Conservation (phyloP, 768 basidiomycete species). For the Lactifluus volemus region DNA sequence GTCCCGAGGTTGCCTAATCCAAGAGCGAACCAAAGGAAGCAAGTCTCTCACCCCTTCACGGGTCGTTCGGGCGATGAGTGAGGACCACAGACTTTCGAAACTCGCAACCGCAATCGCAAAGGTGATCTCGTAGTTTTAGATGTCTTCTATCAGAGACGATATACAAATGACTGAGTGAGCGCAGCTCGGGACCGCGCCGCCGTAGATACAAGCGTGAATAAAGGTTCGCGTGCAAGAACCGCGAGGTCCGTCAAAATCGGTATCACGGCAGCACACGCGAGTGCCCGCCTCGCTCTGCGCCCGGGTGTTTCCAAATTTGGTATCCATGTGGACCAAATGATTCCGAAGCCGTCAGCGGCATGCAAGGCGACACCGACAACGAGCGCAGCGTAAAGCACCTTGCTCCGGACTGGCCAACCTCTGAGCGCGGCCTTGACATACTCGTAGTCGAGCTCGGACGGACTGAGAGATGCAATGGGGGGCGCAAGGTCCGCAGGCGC, state of each 20-base stretch:
- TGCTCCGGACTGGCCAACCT: conserved; percentile 53
- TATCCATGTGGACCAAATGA: conserved; percentile 47
- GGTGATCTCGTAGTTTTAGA: no score
- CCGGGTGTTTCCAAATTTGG: conserved; percentile 24
- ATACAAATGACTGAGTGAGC: conserved; percentile 39
- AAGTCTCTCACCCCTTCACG: no score
- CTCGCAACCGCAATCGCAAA: no score
- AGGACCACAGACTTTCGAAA: no score
- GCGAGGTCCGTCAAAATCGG: conserved; percentile 52
- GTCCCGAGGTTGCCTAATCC: no score
- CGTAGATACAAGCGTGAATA: conserved; percentile 45
- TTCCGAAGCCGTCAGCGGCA: conserved; percentile 46
- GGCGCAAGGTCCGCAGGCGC: conserved; percentile 37
- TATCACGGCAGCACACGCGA: conserved; percentile 32
- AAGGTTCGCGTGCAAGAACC: conserved; percentile 46
- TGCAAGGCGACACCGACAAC: conserved; percentile 51
- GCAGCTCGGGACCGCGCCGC: conserved; percentile 43
- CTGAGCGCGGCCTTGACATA: conserved; percentile 69
- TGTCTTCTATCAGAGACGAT: conserved; percentile 29
- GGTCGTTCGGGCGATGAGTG: no score
- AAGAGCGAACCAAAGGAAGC: no score
- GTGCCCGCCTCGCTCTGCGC: conserved; percentile 27
- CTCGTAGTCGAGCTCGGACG: conserved; percentile 74
- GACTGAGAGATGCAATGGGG: conserved; percentile 53
- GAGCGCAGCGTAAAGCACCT: conserved; percentile 55